Evolutionary conservation across 352 stramenopile species (phyloP).

Genomic region (Lagenidium giganteum): DNA sequence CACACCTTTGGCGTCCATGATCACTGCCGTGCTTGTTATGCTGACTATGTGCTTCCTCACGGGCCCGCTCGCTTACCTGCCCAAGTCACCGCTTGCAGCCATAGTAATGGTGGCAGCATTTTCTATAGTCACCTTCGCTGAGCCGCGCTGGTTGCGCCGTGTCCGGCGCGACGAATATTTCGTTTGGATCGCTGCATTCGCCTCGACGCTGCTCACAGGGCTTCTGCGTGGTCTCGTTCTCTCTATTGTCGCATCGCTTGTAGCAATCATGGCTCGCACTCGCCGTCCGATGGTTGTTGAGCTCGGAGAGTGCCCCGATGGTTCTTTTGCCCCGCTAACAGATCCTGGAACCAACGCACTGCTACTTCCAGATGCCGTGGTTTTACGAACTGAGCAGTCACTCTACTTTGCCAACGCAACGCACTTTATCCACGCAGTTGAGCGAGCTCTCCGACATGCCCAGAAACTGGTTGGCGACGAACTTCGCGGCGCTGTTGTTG

Average conservation of each 20-base stretch:
- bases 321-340: constrained; percentile 25
- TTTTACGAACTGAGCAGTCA: constrained; percentile 56
- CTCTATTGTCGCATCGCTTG: constrained; percentile 50
- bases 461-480: constrained; percentile 21
- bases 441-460: constrained; percentile 27
- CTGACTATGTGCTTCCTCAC: constrained; percentile 89
- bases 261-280: constrained; percentile 63
- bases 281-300: constrained; percentile 41
- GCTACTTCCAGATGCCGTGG: constrained; percentile 36
- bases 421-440: constrained; percentile 55
- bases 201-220: constrained; percentile 36
- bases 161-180: constrained; percentile 57
- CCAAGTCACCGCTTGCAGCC: constrained; percentile 76
- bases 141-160: constrained; percentile 79
- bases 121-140: constrained; percentile 82
- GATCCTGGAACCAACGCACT: constrained; percentile 10
- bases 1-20: constrained; percentile 85
- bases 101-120: constrained; percentile 90
- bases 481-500: constrained; percentile 23
- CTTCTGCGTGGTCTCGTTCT: constrained; percentile 43
- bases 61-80: constrained; percentile 83
- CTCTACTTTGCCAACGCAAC: constrained; percentile 71
- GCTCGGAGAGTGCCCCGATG: constrained; percentile 33
- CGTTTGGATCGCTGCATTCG: constrained; percentile 51
- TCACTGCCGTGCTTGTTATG: constrained; percentile 85